Evolutionary conservation across 345 rosid species (phyloP), one percentile per base, ranked within the genome.

Genomic region (Eucalyptus pumila): DNA sequence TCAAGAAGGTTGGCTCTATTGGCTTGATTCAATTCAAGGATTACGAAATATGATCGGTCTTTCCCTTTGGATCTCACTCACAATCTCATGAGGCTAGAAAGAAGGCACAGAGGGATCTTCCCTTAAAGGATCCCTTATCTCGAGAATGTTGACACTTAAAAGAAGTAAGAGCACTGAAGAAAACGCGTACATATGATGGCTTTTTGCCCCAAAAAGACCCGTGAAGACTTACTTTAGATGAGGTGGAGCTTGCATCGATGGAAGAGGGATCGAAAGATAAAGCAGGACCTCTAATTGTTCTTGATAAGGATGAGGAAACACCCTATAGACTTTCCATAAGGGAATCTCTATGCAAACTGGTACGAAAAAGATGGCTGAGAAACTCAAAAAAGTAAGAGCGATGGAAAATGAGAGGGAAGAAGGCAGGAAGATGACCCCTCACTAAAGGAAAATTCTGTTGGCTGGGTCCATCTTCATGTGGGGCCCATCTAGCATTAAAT

Each of bases 241-340:
- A 56, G 62, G 62, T 56, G 1, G 30, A 56, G 62, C 13, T 56
- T 56, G 62, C 6, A 0, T 24, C 62, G 1, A 56, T 0, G 3
- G 30, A 56, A 1, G 62, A 56, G 62, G 62, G 62, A 0, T 24
- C 0, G 30, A 24, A 56, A 24, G 62, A 56, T 56, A 24, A 56
- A 24, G 62, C 30, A 2, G 13, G 62, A 56, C 6, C 27, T 24
- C 62, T 10, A 23, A 0, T 5, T 56, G 13, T 56, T 23, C 62
- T 56, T 56, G 62, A 4, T 56, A 56, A 56, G 6, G 62, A 56
- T 56, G 62, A 4, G 62, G 62, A 24, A 9, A 56, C 62, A 56
- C 62, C 62, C 30, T 56, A 6, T 0, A 24, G 0, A 24, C 27
- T 56, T 56, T 9, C 3, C 1, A 13, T 24, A 4, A 56, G 62